Percentiles rank a stretch among this genome's conserved stretches.
These are phyloP conservation scores for Plantago coronopus DNA, from an alignment of 305 asterid genomes.

Conservation along the genomic window DNA sequence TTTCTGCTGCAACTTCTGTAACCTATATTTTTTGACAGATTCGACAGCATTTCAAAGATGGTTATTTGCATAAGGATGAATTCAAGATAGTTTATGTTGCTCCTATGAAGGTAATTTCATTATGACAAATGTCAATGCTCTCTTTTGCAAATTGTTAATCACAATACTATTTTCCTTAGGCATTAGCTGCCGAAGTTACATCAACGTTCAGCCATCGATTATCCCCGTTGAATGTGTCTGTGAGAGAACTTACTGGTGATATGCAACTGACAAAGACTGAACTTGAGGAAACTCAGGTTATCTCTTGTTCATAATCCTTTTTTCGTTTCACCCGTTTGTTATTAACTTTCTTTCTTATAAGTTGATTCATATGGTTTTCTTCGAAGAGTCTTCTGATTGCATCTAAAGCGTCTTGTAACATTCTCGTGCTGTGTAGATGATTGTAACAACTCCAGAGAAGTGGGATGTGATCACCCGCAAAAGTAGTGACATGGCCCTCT, in stretches of 20 bases:
- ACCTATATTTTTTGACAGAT: constrained; percentile 41
- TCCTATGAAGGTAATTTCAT: constrained; percentile 83
- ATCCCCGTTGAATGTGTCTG: constrained; percentile 76
- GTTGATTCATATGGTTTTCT: constrained; percentile 20
- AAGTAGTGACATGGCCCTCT: constrained; percentile 93
- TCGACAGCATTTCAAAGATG: constrained; percentile 86
- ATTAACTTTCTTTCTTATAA: constrained; percentile 9
- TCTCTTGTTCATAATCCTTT: constrained; percentile 21
- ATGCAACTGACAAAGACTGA: constrained; percentile 90
- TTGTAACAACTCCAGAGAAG: constrained; percentile 98
- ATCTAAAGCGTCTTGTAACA: constrained; percentile 8
- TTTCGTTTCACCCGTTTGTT: constrained; percentile 13
- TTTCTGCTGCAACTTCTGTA: constrained; percentile 2
- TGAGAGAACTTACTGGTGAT: constrained; percentile 96
- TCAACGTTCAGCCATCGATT: constrained; percentile 83
- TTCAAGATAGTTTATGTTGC: constrained; percentile 98
- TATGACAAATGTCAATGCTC: neutral
- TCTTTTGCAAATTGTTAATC: constrained; percentile 28
- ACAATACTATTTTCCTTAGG: constrained; percentile 41
- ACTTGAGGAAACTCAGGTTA: constrained; percentile 94
- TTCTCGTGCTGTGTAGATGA: constrained; percentile 62
- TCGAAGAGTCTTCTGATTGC: constrained; percentile 20
- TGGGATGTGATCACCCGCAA: constrained; percentile 99
- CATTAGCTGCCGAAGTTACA: constrained; percentile 97
- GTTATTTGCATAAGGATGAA: constrained; percentile 91